Percentiles rank a stretch among this genome's conserved stretches.
Evolutionary conservation across 441 rosid genomes (phyloP).

Genomic region (Lepidium campestre): DNA sequence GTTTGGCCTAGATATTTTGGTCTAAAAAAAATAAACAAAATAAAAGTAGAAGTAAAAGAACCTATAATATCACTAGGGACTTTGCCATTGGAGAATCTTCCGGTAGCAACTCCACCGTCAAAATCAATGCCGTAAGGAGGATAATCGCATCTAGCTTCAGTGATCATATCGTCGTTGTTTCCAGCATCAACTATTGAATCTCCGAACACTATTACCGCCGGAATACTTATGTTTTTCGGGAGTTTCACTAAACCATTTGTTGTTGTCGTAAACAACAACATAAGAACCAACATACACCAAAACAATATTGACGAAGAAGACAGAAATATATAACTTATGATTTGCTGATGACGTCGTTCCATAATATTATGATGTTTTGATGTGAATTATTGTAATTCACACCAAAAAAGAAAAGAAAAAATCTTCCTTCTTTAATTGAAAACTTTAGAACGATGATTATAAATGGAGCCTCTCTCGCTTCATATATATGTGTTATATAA

Average conservation of each 20-base stretch:
- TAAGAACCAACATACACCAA: not conserved
- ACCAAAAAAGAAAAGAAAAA: not conserved
- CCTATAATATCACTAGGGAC: conserved; percentile 42
- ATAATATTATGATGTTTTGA: not conserved
- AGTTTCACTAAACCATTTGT: conserved; percentile 23
- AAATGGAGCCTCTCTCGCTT: not conserved
- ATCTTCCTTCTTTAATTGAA: not conserved
- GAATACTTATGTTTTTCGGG: conserved; percentile 22
- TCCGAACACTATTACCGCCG: conserved; percentile 41
- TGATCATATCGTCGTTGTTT: conserved; percentile 35
- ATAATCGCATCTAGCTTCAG: conserved; percentile 38
- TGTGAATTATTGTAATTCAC: not conserved
- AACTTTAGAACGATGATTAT: not conserved
- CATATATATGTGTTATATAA: not conserved
- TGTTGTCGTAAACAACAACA: conserved; percentile 3
- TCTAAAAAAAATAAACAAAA: too few species aligned
- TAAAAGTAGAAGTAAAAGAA: not conserved
- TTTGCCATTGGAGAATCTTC: conserved; percentile 46
- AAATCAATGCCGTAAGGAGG: conserved; percentile 55
- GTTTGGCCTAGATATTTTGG: too few species aligned
- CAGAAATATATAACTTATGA: not conserved
- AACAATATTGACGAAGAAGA: not conserved
- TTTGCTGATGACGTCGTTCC: not conserved
- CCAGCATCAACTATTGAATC: conserved; percentile 56
- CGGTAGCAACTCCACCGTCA: conserved; percentile 40